Evolutionary conservation across 148 eudicot genomes (phyloP).

Genomic region (Beta vulgaris): DNA sequence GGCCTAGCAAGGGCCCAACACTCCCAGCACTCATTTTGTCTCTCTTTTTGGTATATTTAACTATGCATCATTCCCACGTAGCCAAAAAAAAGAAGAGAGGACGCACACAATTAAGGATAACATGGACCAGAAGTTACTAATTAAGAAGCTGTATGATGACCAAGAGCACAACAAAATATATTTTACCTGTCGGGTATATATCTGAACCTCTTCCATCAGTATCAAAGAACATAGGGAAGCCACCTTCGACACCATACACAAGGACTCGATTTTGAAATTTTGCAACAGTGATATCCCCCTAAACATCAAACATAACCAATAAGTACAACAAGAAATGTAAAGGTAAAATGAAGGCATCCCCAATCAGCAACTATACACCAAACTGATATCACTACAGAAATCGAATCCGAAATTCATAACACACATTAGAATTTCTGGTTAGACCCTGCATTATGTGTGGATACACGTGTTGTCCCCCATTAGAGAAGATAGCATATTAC

Average conservation of each 20-base stretch:
- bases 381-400: neutral
- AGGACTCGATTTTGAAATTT: constrained; percentile 79
- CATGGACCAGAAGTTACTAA: neutral
- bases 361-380: neutral
- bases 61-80: neutral
- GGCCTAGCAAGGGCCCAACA: neutral
- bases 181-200: constrained; percentile 79
- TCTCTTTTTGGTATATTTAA: neutral
- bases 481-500: neutral
- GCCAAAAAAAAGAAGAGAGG: neutral
- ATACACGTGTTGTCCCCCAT: neutral
- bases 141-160: neutral
- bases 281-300: constrained; percentile 75
- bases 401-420: neutral
- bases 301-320: constrained; percentile 11
- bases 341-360: neutral
- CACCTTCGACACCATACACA: constrained; percentile 83
- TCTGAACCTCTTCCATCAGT: constrained; percentile 81
- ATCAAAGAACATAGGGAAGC: constrained; percentile 80
- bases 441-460: neutral
- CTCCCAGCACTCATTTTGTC: neutral
- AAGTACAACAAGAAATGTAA: neutral
- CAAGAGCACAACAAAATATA: neutral
- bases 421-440: neutral
- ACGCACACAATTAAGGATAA: neutral